Evolutionary conservation across 441 rosid species (phyloP), one percentile per base, ranked within the genome.

Genomic region (Populus hybrid): DNA sequence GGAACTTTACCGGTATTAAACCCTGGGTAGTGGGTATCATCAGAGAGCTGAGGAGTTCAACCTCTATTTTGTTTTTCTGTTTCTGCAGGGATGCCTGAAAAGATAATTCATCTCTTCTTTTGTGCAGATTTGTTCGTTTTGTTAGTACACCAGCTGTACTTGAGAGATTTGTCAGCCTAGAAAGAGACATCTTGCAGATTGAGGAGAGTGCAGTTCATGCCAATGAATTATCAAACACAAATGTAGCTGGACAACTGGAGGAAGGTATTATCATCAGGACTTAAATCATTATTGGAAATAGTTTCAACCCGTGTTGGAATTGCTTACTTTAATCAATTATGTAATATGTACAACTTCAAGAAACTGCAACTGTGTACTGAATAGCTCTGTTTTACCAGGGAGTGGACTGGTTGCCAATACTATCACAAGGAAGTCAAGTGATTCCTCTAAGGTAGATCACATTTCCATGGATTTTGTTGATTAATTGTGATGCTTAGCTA

Each of bases 61-160:
- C 23, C 9, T 24, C 24, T 59, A 67, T 32, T 34, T 35, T 68
- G 71, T 18, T 19, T 9, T 68, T 34, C 71, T 34, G 42, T 32
- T 32, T 30, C 18, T 68, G 21, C 18, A 28, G 21, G 5, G 71
- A 18, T 8, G 40, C 19, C 46, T 46, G 53, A 9, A 53, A 7
- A 36, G 32, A 30, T 19, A 10, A 3, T 71, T 9, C 66, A 34
- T 69, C 38, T 35, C 61, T 23, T 42, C 7, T 32, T 66, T 59
- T 77, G 38, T 32, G 24, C 88, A 93, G 97, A 86, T 94, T 94
- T 84, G 96, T 94, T 73, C 87, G 91, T 35, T 94, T 94, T 40
- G 97, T 92, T 74, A 87, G 91, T 79, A 91, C 97, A 24, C 98
- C 98, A 12, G 96, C 92, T 28, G 89, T 92, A 73, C 93, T 94